A percentile compares a stretch with the other conserved stretches of the same genome.
phyloP scores from a whole-genome alignment of 2,329 filamentous ascomycete genomes.

The Colletotrichum viniferum region DNA sequence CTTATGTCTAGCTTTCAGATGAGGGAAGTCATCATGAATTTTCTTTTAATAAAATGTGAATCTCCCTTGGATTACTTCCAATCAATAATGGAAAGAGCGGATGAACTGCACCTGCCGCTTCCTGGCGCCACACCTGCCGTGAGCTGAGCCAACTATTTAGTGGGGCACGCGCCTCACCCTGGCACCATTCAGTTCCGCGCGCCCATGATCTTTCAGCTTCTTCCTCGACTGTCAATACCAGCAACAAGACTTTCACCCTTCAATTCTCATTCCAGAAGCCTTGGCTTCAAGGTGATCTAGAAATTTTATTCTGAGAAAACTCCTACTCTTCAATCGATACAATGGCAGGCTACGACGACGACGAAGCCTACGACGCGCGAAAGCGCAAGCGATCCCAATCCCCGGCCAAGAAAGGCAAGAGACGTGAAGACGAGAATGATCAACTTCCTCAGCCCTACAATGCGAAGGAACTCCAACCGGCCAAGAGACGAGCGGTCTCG shows the following conservation, averaged over 20 bases:
- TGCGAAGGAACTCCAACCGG: constrained; percentile 60
- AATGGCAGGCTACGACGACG: constrained; percentile 24
- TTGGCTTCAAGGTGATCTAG: too few species aligned
- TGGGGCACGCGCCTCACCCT: constrained; percentile 1
- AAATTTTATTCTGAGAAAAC: not conserved
- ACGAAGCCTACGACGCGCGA: constrained; percentile 42
- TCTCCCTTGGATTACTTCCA: not conserved
- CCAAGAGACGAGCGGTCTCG: constrained; percentile 62
- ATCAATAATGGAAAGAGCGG: not conserved
- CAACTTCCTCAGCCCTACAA: constrained; percentile 65
- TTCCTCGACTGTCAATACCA: not conserved
- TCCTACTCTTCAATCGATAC: not conserved
- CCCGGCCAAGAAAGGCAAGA: constrained; percentile 25
- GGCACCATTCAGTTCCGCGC: not conserved
- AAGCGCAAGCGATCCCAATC: constrained; percentile 43
- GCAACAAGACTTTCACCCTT: not conserved
- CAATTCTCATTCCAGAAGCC: not conserved
- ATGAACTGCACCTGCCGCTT: not conserved
- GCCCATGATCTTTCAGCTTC: constrained; percentile 1
- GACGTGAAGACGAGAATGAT: constrained; percentile 37
- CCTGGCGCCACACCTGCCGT: not conserved
- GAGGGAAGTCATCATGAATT: not conserved
- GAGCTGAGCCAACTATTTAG: not conserved
- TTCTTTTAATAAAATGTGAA: not conserved
- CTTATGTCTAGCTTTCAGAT: not conserved